Percentiles rank a stretch among this genome's conserved stretches.
phyloP scores from a whole-genome alignment of 2,329 filamentous ascomycete genomes.

The Magnaporthiopsis rhizophila region DNA sequence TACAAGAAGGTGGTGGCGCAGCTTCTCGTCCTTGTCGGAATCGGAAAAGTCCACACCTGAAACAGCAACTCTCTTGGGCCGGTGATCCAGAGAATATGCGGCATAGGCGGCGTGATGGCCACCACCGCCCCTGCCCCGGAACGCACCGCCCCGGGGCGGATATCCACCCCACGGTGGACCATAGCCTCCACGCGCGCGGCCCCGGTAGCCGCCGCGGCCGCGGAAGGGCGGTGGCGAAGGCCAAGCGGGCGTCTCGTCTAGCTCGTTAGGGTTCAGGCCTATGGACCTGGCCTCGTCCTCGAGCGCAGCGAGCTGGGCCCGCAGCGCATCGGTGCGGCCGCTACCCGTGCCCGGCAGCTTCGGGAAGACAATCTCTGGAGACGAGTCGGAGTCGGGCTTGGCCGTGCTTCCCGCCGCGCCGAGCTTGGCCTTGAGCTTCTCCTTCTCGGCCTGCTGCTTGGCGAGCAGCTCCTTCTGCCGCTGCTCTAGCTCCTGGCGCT shows the following conservation, averaged over 20 bases:
- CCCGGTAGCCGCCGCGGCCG: slow-evolving; percentile 8
- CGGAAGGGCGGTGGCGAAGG: slow-evolving; percentile 15
- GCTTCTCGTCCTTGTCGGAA: slow-evolving; percentile 55
- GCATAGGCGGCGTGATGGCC: slow-evolving; percentile 49
- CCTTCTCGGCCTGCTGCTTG: slow-evolving; percentile 57
- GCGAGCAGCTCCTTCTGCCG: slow-evolving; percentile 54
- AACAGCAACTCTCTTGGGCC: slow-evolving; percentile 60
- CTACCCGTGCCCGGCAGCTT: slow-evolving; percentile 12
- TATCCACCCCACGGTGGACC: slow-evolving; percentile 20
- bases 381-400: slow-evolving; percentile 2
- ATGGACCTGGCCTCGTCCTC: slow-evolving; percentile 64
- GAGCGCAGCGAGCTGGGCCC: slow-evolving; percentile 62
- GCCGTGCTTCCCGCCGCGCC: slow-evolving; percentile 30
- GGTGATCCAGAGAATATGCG: slow-evolving; percentile 65
- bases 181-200: slow-evolving; percentile 18
- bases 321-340: slow-evolving; percentile 55
- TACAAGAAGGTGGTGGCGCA: slow-evolving; percentile 65
- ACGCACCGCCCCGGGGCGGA: slow-evolving; percentile 14
- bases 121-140: slow-evolving; percentile 17
- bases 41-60: slow-evolving; percentile 56
- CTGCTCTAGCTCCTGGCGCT: slow-evolving; percentile 56
- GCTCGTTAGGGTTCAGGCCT: slow-evolving; percentile 54
- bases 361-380: slow-evolving; percentile 7
- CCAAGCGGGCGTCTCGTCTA: slow-evolving; percentile 24
- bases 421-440: slow-evolving; percentile 53